phyloP scores from a whole-genome alignment of 2,329 filamentous ascomycete genomes.

The Herpotrichia juniperi region DNA sequence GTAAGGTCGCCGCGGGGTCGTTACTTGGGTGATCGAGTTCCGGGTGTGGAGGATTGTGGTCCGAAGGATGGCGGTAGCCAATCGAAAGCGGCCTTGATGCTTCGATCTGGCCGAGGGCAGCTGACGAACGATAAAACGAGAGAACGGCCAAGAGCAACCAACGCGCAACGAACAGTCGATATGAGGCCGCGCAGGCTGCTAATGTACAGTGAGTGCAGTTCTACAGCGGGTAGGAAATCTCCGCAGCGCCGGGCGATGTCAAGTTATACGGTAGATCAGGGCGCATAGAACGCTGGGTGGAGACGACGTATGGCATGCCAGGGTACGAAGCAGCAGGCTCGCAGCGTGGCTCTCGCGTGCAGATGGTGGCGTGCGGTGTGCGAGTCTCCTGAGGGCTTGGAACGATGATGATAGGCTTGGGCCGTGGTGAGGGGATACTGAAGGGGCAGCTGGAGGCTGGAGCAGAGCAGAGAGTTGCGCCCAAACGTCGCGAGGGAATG shows the following conservation, averaged over 20 bases:
- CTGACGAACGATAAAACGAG: slow-evolving; percentile 12
- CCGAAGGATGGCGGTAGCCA: slow-evolving; percentile 24
- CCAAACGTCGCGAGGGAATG: slow-evolving; percentile 20
- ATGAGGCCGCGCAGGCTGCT: slow-evolving; percentile 27
- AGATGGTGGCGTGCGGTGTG: slow-evolving; percentile 25
- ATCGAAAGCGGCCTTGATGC: slow-evolving; percentile 24
- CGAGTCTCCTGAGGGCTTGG: slow-evolving; percentile 15
- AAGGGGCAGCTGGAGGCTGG: slow-evolving; percentile 22
- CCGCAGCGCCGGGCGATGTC: slow-evolving; percentile 41
- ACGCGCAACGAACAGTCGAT: slow-evolving; percentile 14
- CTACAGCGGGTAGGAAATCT: slow-evolving; percentile 39
- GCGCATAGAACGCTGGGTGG: slow-evolving; percentile 42
- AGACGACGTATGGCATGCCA: slow-evolving; percentile 40
- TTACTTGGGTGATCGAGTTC: slow-evolving; percentile 31
- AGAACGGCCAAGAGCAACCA: background rate
- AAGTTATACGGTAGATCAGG: slow-evolving; percentile 45
- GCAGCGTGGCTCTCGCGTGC: slow-evolving; percentile 45
- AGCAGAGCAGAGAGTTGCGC: slow-evolving; percentile 1
- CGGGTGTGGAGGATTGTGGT: slow-evolving; percentile 21
- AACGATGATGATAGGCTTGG: slow-evolving; percentile 3
- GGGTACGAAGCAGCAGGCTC: slow-evolving; percentile 33
- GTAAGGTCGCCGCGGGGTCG: slow-evolving; percentile 39
- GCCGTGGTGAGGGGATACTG: slow-evolving; percentile 29
- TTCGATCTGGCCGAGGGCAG: slow-evolving; percentile 20
- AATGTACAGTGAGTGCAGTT: slow-evolving; percentile 24